Base-by-base conservation (phyloP, 2,329 filamentous ascomycete species). In the Colletotrichum filicis region DNA sequence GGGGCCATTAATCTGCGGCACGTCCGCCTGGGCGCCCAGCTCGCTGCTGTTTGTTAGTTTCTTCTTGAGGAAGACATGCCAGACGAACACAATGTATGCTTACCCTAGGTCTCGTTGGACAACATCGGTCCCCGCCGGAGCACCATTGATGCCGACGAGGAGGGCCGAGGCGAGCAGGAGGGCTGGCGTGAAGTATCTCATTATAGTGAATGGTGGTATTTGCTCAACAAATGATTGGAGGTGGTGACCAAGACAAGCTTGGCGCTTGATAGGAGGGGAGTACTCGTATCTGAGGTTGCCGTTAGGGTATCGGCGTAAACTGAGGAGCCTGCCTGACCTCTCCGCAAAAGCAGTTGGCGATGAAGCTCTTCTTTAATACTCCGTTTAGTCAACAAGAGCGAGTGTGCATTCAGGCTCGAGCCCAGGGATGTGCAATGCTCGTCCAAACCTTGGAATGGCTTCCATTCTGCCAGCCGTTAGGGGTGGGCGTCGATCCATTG, bases 111-210 rank as follows among this genome's bases (percentile, higher is more conserved):
- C 55, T 16, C 61, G 11, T 12, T 11, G 24, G 19, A 56, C 56
- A 2, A 73, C 60, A 14, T 62, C 61, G 1, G n/a, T 57, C 22
- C 66, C 66, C 19, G 71, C 61, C 19, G 71, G 71, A 11, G 71
- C 71, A 71, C 71, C 71, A 14, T 73, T 60, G 60, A 73, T 73
- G 60, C 71, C 67, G 7, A 73, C 71, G 28, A 73, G 56, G 19
- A 73, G 67, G 22, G 67, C 66, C 49, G 71, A 73, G 46, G 67
- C 71, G 19, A 73, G 71, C 26, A 71, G 16, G 28, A 73, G 60
- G 35, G 60, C n/a, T 7, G 66, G 56, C 12, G 66, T 66, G 52
- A 61, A 65, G 56, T 32, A 70, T 53, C 60, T 70, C 71, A 73
- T 73, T 2, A 32, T 71, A 61, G 22, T 49, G 56, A 66, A 19